Conservation (phyloP, 2,329 filamentous ascomycete genomes). For the Pseudogymnoascus sp. region DNA sequence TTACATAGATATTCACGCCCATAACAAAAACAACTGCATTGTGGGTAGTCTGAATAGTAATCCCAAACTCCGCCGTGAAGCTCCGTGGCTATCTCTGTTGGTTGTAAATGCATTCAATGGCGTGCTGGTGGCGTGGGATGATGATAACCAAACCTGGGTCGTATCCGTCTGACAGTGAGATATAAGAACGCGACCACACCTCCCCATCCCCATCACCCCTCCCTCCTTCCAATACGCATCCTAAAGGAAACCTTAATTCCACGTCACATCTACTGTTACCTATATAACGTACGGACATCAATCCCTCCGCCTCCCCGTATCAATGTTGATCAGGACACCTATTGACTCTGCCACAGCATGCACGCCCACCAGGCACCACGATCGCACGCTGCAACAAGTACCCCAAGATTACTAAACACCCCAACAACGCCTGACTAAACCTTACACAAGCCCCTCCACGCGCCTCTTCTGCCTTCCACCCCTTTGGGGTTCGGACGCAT, state of each 20-base stretch:
- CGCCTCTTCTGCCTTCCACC: conserved; percentile 2
- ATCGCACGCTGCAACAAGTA: not conserved
- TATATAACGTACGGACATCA: not conserved
- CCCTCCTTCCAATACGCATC: not conserved
- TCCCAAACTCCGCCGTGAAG: not conserved
- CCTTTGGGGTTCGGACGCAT: not conserved
- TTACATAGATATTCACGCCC: not conserved
- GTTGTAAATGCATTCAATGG: not conserved
- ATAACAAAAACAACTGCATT: not conserved
- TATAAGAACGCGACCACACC: not conserved
- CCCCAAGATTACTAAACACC: not conserved
- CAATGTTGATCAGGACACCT: not conserved
- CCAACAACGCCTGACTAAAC: not conserved
- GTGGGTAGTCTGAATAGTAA: not conserved
- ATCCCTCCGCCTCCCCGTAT: not conserved
- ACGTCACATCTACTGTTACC: not conserved
- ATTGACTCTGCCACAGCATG: not conserved
- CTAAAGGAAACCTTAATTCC: not conserved
- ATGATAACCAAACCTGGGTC: not conserved
- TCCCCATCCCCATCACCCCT: not conserved
- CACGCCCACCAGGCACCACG: not conserved
- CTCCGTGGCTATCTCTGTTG: not conserved
- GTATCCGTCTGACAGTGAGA: not conserved
- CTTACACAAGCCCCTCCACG: not conserved
- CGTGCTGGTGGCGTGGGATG: not conserved